Percentiles rank a stretch among this genome's conserved stretches.
These are phyloP conservation scores for Picochlorum sp. DNA, from an alignment of 139 green algal species.

Conservation along the genomic window DNA sequence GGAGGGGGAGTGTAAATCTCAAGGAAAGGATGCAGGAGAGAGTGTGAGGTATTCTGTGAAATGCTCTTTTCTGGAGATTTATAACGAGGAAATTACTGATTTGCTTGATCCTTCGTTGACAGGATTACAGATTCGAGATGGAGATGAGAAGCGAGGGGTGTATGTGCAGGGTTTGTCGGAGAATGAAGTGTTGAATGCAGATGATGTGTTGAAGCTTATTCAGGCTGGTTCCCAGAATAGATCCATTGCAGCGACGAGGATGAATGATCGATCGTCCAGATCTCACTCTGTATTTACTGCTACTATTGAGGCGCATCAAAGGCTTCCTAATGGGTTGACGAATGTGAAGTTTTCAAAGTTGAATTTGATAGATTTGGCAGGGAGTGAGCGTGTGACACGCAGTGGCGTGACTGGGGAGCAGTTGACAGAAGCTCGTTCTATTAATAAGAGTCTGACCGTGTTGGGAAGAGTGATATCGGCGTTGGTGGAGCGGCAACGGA, in stretches of 20 bases:
- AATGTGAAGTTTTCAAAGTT: conserved; percentile 60
- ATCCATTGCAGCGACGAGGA: conserved; percentile 67
- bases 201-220: conserved; percentile 68
- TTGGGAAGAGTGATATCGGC: conserved; percentile 87
- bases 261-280: conserved; percentile 81
- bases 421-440: conserved; percentile 85
- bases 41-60: conserved; percentile 28
- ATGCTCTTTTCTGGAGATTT: conserved; percentile 80
- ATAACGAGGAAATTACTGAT: conserved; percentile 92
- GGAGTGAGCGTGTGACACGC: conserved; percentile 74
- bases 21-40: neutral
- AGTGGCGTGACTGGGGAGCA: conserved; percentile 64
- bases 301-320: conserved; percentile 37
- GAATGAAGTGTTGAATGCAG: conserved; percentile 51
- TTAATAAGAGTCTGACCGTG: conserved; percentile 90
- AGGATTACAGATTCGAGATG: conserved; percentile 59
- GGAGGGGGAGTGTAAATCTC: conserved; percentile 15
- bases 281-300: conserved; percentile 85
- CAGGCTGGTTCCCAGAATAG: conserved; percentile 53
- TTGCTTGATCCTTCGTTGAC: conserved; percentile 47
- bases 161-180: conserved; percentile 80
- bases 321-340: conserved; percentile 19
- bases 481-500: conserved; percentile 57
- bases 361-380: conserved; percentile 95
- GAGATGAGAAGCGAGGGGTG: conserved; percentile 58